A percentile compares a stretch with the other conserved stretches of the same genome.
phyloP scores from a whole-genome alignment of 306 rosid species.

The Erythrophleum fordii region DNA sequence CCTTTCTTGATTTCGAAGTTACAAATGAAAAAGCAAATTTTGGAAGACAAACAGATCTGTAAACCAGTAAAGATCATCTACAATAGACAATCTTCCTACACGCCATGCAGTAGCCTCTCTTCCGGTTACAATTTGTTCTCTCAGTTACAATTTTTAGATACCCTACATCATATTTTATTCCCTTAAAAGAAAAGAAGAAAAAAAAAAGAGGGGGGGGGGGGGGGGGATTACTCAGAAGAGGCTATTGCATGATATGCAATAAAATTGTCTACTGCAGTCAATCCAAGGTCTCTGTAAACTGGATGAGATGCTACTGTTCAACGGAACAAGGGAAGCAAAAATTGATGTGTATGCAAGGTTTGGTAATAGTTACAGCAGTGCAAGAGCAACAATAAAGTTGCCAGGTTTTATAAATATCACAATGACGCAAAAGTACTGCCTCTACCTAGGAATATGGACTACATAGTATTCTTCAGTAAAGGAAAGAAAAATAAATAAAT shows the following conservation, averaged over 20 bases:
- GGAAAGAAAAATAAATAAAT: background rate
- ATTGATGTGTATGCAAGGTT: background rate
- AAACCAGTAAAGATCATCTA: no score
- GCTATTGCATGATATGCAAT: no score
- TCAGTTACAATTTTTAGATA: no score
- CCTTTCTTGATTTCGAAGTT: slow-evolving; percentile 35
- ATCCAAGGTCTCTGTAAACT: no score
- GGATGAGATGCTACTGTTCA: background rate
- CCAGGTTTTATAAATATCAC: background rate
- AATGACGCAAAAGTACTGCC: background rate
- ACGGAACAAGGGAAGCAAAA: background rate
- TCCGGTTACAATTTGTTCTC: no score
- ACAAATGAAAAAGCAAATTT: slow-evolving; percentile 18
- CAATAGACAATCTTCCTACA: no score
- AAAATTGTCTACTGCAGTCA: no score
- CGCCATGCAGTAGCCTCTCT: no score
- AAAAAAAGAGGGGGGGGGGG: no score
- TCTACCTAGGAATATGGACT: background rate
- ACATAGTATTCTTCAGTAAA: background rate
- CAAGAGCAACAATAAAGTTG: slow-evolving; percentile 1
- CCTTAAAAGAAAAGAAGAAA: no score
- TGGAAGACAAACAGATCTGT: background rate
- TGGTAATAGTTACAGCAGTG: background rate
- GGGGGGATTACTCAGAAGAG: no score
- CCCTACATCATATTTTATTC: no score